Conservation (phyloP, 2,329 filamentous ascomycete species). For the Elsinoe arachidis region DNA sequence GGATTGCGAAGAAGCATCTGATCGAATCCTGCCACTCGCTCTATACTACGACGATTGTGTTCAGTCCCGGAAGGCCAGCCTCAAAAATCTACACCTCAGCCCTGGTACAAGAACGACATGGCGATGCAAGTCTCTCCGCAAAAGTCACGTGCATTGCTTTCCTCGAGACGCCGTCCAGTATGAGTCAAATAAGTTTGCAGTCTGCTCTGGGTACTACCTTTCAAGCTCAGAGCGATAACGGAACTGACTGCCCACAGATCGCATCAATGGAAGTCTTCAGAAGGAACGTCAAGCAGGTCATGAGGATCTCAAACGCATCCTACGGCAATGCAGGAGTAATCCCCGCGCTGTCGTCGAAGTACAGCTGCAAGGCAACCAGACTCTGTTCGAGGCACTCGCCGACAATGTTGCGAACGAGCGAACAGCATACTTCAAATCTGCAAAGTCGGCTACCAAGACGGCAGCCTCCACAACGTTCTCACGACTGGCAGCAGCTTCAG, state of each 20-base stretch:
- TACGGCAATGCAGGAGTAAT: slow-evolving; percentile 44
- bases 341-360: slow-evolving; percentile 56
- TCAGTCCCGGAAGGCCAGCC: too few relatives aligned
- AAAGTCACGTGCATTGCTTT: not conserved
- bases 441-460: slow-evolving; percentile 32
- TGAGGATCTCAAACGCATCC: slow-evolving; percentile 47
- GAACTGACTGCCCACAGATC: not conserved
- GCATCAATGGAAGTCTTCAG: not conserved
- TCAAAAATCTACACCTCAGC: too few relatives aligned
- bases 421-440: slow-evolving; percentile 45
- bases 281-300: slow-evolving; percentile 44
- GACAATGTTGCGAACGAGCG: slow-evolving; percentile 60
- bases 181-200: slow-evolving; percentile 12
- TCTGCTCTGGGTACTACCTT: slow-evolving; percentile 6
- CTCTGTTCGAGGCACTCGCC: slow-evolving; percentile 74
- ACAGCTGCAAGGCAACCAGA: slow-evolving; percentile 53
- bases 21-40: too few relatives aligned
- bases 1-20: not conserved
- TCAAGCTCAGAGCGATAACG: not conserved
- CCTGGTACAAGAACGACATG: not conserved
- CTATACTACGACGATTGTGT: too few relatives aligned
- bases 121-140: not conserved
- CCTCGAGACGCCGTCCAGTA: not conserved
- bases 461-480: slow-evolving; percentile 34
- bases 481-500: slow-evolving; percentile 60